These are phyloP conservation scores for Trichoderma atroviride DNA, from an alignment of 2,329 filamentous ascomycete genomes.

Conservation along the genomic window DNA sequence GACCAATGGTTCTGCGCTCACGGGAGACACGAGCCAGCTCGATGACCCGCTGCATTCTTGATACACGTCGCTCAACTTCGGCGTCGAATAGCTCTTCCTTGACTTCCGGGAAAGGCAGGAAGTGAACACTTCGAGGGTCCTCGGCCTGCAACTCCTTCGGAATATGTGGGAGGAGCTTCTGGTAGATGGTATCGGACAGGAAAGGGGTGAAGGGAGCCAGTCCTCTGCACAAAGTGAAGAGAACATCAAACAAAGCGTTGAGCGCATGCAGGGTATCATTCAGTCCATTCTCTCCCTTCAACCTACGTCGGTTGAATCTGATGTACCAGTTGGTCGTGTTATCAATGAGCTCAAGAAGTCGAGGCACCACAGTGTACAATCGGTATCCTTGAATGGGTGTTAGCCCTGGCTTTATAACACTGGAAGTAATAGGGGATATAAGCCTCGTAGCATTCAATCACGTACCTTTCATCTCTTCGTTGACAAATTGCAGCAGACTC, in stretches of 20 bases:
- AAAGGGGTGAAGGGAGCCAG: slow-evolving; percentile 96
- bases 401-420: background rate
- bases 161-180: slow-evolving; percentile 78
- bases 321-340: slow-evolving; percentile 99
- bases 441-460: background rate
- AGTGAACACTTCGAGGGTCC: slow-evolving; percentile 87
- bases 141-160: slow-evolving; percentile 68
- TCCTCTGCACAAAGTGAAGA: slow-evolving; percentile 84
- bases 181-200: slow-evolving; percentile 92
- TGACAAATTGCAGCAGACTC: slow-evolving; percentile 86
- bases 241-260: slow-evolving; percentile 90
- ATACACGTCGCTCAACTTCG: slow-evolving; percentile 81
- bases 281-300: slow-evolving; percentile 86
- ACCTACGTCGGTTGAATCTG: slow-evolving; percentile 84
- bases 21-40: slow-evolving; percentile 84
- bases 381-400: slow-evolving; percentile 58
- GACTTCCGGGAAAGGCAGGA: slow-evolving; percentile 86
- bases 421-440: background rate
- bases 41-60: slow-evolving; percentile 94
- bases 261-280: slow-evolving; percentile 88
- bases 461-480: slow-evolving; percentile 84
- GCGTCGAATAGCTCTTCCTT: slow-evolving; percentile 85
- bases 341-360: slow-evolving; percentile 81
- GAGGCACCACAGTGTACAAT: slow-evolving; percentile 88
- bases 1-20: slow-evolving; percentile 78